Percentiles rank a stretch among this genome's conserved stretches.
Evolutionary conservation across 2,329 filamentous ascomycete genomes (phyloP).

Genomic region (Cladophialophora bantiana): DNA sequence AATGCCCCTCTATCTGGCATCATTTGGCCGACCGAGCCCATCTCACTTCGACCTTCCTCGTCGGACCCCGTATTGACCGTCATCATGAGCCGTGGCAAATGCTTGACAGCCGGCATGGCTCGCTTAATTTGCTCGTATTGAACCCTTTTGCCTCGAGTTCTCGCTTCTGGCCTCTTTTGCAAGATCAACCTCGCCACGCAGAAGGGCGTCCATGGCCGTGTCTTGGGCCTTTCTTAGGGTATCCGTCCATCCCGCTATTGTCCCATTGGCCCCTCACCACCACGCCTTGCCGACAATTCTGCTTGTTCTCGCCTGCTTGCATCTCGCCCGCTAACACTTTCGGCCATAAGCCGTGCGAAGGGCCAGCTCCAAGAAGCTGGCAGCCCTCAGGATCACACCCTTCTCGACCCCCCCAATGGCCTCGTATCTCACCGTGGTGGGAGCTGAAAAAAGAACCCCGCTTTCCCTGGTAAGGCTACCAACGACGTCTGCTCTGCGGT

Average conservation of each 20-base stretch:
- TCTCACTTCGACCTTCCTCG: not conserved
- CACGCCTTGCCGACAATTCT: constrained; percentile 15
- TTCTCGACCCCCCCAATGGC: constrained; percentile 21
- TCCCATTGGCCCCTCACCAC: constrained; percentile 23
- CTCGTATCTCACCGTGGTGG: constrained; percentile 13
- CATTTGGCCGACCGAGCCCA: not conserved
- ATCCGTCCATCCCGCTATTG: constrained; percentile 8
- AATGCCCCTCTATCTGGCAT: not conserved
- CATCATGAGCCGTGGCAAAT: constrained; percentile 4
- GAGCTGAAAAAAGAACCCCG: constrained; percentile 34
- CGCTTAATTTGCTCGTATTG: constrained; percentile 23
- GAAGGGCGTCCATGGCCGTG: constrained; percentile 6
- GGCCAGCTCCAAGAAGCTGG: constrained; percentile 12
- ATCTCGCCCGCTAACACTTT: constrained; percentile 15
- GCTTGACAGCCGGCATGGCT: constrained; percentile 6
- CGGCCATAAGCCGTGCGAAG: constrained; percentile 13
- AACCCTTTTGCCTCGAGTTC: not conserved
- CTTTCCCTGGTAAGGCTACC: constrained; percentile 28
- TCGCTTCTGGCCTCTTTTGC: constrained; percentile 5
- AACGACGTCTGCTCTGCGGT: constrained; percentile 6
- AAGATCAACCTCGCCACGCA: not conserved
- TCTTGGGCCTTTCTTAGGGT: constrained; percentile 6
- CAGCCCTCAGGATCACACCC: constrained; percentile 12
- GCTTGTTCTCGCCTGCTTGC: constrained; percentile 3
- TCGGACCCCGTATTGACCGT: constrained; percentile 7